phyloP scores from a whole-genome alignment of 164 flowering plant genomes.

The Stephania japonica region DNA sequence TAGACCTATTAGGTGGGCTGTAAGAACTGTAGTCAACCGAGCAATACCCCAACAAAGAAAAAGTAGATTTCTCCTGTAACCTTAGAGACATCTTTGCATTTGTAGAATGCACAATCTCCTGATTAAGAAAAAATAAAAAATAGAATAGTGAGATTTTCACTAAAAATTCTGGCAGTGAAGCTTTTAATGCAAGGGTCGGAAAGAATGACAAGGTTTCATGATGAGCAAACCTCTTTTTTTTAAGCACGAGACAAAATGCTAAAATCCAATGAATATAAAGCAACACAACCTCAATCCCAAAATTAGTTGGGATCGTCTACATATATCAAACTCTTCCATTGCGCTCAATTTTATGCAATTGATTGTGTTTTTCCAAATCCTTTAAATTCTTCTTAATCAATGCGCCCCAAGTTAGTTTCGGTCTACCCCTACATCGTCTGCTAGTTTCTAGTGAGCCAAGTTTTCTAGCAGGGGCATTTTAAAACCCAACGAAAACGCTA shows the following conservation, averaged over 20 bases:
- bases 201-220: neutral
- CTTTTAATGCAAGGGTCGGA: neutral
- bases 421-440: no score
- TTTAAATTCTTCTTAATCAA: no score
- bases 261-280: neutral
- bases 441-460: no score
- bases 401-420: no score
- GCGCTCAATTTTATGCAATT: no score
- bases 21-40: constrained; percentile 19
- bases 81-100: constrained; percentile 44
- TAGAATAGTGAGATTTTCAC: neutral
- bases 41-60: constrained; percentile 51
- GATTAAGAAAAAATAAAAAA: constrained; percentile 6
- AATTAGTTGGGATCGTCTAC: no score
- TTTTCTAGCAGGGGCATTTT: no score
- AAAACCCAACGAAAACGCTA: no score
- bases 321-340: no score
- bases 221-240: neutral
- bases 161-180: constrained; percentile 1
- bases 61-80: constrained; percentile 50
- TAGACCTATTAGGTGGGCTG: constrained; percentile 14
- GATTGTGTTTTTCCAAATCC: no score
- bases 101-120: constrained; percentile 42
- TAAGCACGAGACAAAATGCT: neutral
- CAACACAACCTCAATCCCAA: neutral